These are phyloP conservation scores for Remersonia thermophila DNA, from an alignment of 2,329 filamentous ascomycete genomes.

Conservation along the genomic window DNA sequence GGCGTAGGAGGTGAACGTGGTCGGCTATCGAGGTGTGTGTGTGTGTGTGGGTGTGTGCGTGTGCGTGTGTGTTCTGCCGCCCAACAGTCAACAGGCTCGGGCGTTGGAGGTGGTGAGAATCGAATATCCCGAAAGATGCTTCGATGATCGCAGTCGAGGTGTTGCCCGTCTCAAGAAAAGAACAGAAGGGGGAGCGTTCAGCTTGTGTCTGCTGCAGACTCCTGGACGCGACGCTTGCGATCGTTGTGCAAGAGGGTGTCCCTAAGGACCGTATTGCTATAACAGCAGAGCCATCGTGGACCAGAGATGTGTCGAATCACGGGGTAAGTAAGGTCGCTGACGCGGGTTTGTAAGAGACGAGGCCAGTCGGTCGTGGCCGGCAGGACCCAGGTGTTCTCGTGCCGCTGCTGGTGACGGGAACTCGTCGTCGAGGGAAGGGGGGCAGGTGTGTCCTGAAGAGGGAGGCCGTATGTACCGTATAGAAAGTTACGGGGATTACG, in stretches of 20 bases:
- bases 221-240: constrained; percentile 14
- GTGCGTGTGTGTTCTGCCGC: background rate
- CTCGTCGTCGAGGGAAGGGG: background rate
- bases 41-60: background rate
- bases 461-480: too few species aligned
- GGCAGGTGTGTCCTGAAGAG: too few species aligned
- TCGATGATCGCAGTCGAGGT: background rate
- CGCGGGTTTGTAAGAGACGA: constrained; percentile 9
- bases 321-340: constrained; percentile 11
- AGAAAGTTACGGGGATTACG: too few species aligned
- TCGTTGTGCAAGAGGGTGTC: constrained; percentile 22
- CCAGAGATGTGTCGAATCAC: constrained; percentile 1
- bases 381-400: constrained; percentile 2
- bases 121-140: background rate
- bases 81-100: too few species aligned
- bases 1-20: background rate
- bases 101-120: background rate
- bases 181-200: constrained; percentile 12
- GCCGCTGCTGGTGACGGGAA: background rate
- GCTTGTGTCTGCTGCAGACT: constrained; percentile 13
- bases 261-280: constrained; percentile 31
- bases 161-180: constrained; percentile 1
- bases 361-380: constrained; percentile 7
- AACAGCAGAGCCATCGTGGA: constrained; percentile 19
- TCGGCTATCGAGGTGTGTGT: background rate